Evolutionary conservation across 106 monocot species (phyloP), one percentile per base, ranked within the genome.

Genomic region (Cymbidium sinense): DNA sequence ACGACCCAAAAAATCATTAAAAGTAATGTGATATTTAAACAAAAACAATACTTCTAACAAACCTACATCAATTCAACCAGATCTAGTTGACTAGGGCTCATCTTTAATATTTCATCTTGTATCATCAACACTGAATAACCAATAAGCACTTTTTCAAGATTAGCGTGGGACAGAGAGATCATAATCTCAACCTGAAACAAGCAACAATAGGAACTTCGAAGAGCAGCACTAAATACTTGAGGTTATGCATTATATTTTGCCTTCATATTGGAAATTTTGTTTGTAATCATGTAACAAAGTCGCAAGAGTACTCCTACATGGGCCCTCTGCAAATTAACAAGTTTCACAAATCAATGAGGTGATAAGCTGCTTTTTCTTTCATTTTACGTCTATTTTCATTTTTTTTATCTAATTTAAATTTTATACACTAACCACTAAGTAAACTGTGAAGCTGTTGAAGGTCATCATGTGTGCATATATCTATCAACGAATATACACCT

Each of bases 401-500:
- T 31, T 67, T n/a, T n/a, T n/a, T n/a, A n/a, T 19, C 67, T 33
- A 39, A 3, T 67, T 31, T 67, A 28, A 70, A 30, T 28, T 41
- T n/a, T 33, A 8, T 77, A 47, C 44, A 87, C 87, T 84, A 33
- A 94, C 91, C 94, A 67, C 74, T 83, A 47, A 98, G 80, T 33
- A 88, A 82, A 50, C 86, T 92, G 80, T 99, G 98, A 55, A 94
- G 87, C 37, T 76, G 84, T 85, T 94, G 92, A 70, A 90, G 82
- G 83, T 99, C 92, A 64, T 55, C 80, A 74, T 78, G 71, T 37
- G 79, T 77, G 83, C 95, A 95, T 74, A 93, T 83, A 81, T 95
- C 95, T 76, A 95, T 81, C 70, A 95, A 80, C 11, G 95, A 83
- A 83, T 90, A 93, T 30, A 95, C 73, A 77, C 95, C 93, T 23